Conservation (phyloP, 768 basidiomycete genomes). For the Mycena amicta region DNA sequence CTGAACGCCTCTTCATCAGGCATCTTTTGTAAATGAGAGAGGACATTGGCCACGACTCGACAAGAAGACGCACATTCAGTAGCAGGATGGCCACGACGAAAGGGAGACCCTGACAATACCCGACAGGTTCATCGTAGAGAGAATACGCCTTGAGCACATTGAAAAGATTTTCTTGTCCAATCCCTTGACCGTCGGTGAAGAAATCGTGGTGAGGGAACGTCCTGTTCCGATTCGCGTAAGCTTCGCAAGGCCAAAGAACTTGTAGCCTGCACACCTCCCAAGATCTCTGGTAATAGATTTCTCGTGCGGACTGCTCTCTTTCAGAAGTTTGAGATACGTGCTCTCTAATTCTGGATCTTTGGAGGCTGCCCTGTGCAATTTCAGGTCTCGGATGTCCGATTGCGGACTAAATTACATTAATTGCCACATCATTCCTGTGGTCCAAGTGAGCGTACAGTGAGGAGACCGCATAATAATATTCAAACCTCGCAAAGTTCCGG, state of each 20-base stretch:
- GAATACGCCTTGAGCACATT: slow-evolving; percentile 98
- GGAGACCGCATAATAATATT: background rate
- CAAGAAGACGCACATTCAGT: slow-evolving; percentile 67
- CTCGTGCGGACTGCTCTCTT: slow-evolving; percentile 85
- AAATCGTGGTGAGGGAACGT: slow-evolving; percentile 98
- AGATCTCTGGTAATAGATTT: slow-evolving; percentile 94
- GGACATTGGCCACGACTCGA: background rate
- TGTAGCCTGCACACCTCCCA: slow-evolving; percentile 54
- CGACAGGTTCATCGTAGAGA: slow-evolving; percentile 91
- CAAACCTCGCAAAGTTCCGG: slow-evolving; percentile 73
- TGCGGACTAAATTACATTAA: slow-evolving; percentile 63
- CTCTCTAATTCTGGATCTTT: slow-evolving; percentile 87
- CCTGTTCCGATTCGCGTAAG: slow-evolving; percentile 50
- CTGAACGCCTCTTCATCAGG: slow-evolving; percentile 99
- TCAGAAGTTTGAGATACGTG: slow-evolving; percentile 79
- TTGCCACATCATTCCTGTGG: slow-evolving; percentile 83
- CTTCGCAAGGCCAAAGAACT: slow-evolving; percentile 13
- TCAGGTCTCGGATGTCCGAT: slow-evolving; percentile 11
- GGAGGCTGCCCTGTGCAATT: slow-evolving; percentile 74
- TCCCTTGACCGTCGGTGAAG: slow-evolving; percentile 92
- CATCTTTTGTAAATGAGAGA: slow-evolving; percentile 64
- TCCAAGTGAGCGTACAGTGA: background rate
- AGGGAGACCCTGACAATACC: slow-evolving; percentile 96
- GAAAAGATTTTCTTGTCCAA: slow-evolving; percentile 96
- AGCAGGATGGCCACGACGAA: slow-evolving; percentile 94